phyloP scores from a whole-genome alignment of 2,329 filamentous ascomycete species.

The Triangularia verruculosa region DNA sequence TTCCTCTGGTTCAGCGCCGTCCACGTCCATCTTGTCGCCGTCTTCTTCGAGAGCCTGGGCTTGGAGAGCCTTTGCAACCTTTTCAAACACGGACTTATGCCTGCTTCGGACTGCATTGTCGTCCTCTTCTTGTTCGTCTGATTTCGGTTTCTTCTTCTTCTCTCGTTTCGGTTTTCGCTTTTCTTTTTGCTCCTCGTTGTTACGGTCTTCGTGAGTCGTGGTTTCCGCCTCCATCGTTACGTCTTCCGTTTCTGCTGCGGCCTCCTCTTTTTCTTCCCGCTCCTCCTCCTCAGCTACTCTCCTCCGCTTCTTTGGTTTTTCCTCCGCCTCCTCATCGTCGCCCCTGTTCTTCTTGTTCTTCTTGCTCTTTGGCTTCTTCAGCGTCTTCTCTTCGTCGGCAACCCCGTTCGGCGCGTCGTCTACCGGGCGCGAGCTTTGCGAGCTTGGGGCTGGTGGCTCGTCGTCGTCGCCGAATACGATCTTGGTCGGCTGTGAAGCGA shows the following conservation, averaged over 20 bases:
- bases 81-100: constrained; percentile 53
- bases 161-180: constrained; percentile 23
- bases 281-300: neutral
- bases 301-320: constrained; percentile 9
- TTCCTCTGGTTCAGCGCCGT: constrained; percentile 29
- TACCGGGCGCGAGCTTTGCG: neutral
- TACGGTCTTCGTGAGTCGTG: constrained; percentile 23
- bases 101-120: constrained; percentile 29
- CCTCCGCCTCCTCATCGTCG: neutral
- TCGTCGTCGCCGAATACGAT: constrained; percentile 17
- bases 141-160: constrained; percentile 31
- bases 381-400: neutral
- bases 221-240: constrained; percentile 7
- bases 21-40: constrained; percentile 25
- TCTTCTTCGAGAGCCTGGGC: constrained; percentile 29
- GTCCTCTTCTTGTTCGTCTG: constrained; percentile 25
- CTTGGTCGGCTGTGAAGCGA: constrained; percentile 4
- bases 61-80: constrained; percentile 40
- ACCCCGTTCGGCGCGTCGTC: neutral
- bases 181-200: constrained; percentile 6
- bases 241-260: neutral
- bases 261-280: neutral
- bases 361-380: constrained; percentile 2
- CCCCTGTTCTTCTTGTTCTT: constrained; percentile 5
- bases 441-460: neutral